These are phyloP conservation scores for Solanum sparsipilum DNA, from an alignment of 257 asterid genomes.

Conservation along the genomic window DNA sequence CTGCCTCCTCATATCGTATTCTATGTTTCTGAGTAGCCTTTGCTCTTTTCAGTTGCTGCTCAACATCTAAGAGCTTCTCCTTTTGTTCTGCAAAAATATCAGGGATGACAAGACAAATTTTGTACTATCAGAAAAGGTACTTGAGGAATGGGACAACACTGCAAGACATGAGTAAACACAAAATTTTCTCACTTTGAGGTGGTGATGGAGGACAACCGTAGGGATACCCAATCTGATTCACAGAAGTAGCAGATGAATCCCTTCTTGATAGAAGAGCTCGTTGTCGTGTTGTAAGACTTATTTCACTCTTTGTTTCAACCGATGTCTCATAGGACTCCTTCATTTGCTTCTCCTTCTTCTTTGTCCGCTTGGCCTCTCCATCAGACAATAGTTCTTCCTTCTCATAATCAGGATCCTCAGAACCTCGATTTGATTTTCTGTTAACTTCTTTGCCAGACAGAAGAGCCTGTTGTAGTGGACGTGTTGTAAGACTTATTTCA, in stretches of 20 bases:
- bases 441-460: slow-evolving; percentile 24
- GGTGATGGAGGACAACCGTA: slow-evolving; percentile 29
- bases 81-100: slow-evolving; percentile 20
- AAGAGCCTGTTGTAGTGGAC: slow-evolving; percentile 69
- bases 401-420: slow-evolving; percentile 48
- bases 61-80: slow-evolving; percentile 32
- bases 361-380: slow-evolving; percentile 35
- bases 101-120: not conserved
- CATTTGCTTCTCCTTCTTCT: slow-evolving; percentile 43
- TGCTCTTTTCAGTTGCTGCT: slow-evolving; percentile 29
- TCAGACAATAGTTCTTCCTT: slow-evolving; percentile 30
- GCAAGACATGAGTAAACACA: not conserved
- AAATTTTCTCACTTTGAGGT: slow-evolving; percentile 28
- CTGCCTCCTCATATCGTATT: slow-evolving; percentile 32
- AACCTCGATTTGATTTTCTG: slow-evolving; percentile 32
- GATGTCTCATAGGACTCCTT: slow-evolving; percentile 50
- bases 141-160: not conserved
- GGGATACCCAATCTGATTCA: slow-evolving; percentile 27
- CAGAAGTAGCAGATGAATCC: slow-evolving; percentile 17
- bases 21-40: slow-evolving; percentile 36
- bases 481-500: slow-evolving; percentile 65
- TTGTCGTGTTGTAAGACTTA: slow-evolving; percentile 81
- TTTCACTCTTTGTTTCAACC: slow-evolving; percentile 59
- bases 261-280: slow-evolving; percentile 33
- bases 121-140: not conserved